Evolutionary conservation across 768 basidiomycete species (phyloP).

Genomic region (Pleurotus tuber-regium): DNA sequence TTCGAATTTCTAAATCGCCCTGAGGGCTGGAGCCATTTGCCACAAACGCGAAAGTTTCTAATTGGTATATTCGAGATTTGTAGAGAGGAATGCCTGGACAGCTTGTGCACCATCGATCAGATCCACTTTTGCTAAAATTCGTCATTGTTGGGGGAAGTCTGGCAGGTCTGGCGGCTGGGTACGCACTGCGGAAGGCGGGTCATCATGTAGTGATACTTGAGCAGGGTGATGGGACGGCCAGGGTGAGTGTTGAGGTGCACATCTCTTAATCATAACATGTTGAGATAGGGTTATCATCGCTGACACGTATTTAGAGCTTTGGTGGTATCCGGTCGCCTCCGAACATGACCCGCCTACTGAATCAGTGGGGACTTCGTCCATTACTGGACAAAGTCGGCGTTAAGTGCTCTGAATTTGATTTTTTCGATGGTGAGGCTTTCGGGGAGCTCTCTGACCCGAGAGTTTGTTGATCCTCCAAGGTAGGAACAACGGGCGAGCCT

Average conservation of each 20-base stretch:
- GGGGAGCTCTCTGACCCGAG: too few relatives aligned
- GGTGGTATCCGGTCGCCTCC: slow-evolving; percentile 38
- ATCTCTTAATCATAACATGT: neutral
- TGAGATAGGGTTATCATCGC: neutral
- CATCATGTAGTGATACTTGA: slow-evolving; percentile 63
- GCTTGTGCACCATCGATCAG: slow-evolving; percentile 2
- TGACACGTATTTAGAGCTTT: neutral
- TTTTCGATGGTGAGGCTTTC: slow-evolving; percentile 23
- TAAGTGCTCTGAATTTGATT: slow-evolving; percentile 29
- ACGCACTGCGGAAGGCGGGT: slow-evolving; percentile 51
- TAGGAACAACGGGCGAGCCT: slow-evolving; percentile 42
- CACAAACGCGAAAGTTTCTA: too few relatives aligned
- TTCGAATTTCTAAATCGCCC: neutral
- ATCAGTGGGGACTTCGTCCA: slow-evolving; percentile 53
- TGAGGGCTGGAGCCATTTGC: too few relatives aligned
- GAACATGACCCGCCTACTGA: slow-evolving; percentile 54
- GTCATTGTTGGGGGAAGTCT: slow-evolving; percentile 48
- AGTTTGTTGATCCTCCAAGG: slow-evolving; percentile 5
- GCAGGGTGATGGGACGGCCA: slow-evolving; percentile 38
- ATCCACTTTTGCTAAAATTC: slow-evolving; percentile 26
- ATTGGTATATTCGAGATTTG: neutral
- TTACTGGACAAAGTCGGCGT: slow-evolving; percentile 36
- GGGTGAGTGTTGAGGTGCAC: too few relatives aligned
- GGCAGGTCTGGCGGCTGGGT: slow-evolving; percentile 55
- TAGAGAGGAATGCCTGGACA: slow-evolving; percentile 5